Evolutionary conservation across 768 basidiomycete genomes (phyloP).

Genomic region (Boletus reticulatus): DNA sequence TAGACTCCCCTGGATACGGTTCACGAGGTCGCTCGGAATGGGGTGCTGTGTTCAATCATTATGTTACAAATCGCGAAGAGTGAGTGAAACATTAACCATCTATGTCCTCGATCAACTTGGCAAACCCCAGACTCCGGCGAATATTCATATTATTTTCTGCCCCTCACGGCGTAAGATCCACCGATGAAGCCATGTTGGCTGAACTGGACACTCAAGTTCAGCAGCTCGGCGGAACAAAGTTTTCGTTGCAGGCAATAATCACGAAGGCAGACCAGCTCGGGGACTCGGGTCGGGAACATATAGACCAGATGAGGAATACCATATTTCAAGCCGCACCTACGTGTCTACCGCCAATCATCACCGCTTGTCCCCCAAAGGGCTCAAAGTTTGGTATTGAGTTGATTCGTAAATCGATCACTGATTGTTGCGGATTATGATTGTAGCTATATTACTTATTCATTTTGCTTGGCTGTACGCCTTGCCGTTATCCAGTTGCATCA

Average conservation of each 20-base stretch:
- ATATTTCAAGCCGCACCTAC: constrained; percentile 56
- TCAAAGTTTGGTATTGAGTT: constrained; percentile 55
- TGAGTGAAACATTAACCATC: constrained; percentile 33
- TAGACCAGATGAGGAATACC: constrained; percentile 45
- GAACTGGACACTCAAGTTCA: constrained; percentile 38
- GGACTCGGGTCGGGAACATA: constrained; percentile 31
- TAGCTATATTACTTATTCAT: neutral
- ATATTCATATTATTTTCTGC: constrained; percentile 72
- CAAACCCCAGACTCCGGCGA: constrained; percentile 52
- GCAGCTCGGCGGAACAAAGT: constrained; percentile 38
- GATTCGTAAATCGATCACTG: constrained; percentile 54
- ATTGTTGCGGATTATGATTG: constrained; percentile 49
- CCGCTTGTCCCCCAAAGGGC: constrained; percentile 46
- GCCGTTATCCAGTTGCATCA: neutral
- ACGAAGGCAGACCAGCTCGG: constrained; percentile 63
- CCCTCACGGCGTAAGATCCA: constrained; percentile 55
- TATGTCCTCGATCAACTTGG: neutral
- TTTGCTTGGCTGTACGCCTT: neutral
- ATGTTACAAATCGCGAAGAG: constrained; percentile 59
- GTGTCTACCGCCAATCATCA: constrained; percentile 66
- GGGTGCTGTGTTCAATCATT: constrained; percentile 68
- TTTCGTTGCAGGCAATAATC: constrained; percentile 69
- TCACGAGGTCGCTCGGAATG: constrained; percentile 70
- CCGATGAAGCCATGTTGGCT: constrained; percentile 61
- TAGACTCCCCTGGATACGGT: constrained; percentile 84